Evolutionary conservation across 345 rosid species (phyloP), one percentile per base, ranked within the genome.

Genomic region (Viola odorata): DNA sequence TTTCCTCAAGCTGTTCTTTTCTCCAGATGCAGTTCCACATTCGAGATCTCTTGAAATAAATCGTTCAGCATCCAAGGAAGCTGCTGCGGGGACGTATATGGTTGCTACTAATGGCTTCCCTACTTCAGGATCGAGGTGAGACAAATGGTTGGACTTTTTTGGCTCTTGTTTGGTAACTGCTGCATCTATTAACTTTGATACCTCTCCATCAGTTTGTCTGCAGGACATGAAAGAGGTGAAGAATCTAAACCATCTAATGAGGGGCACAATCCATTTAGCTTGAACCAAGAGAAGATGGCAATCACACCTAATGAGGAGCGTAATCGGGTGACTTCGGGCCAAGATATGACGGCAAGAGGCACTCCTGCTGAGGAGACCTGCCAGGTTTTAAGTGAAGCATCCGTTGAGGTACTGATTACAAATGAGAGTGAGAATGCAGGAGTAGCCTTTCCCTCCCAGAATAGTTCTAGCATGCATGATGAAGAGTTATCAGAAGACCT

Each of bases 111-210:
- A 82, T 63, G 84, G 88, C 64, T 70, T 73, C 60, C 82, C 79
- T n/a, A 66, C 83, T 76, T 69, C 76, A 36, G 78, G 75, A 63
- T 76, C 69, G 41, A 69, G 85, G 94, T 88, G 63, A 76, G 45
- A 50, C 40, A 32, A 36, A 12, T 40, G 37, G 54, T 69, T 51
- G n/a, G 7, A 14, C 12, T 40, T 41, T 14, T 60, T 37, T 14
- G 1, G 37, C 16, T 14, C 32, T 17, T 58, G 14, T 4, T 57
- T 41, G 45, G 41, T 41, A 41, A 0, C 2, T 42, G 50, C 41
- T 10, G 1, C 40, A 41, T 16, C 23, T 38, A 55, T 45, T 64
- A 50, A 68, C 42, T 47, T 41, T 55, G 32, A 8, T 32, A 39
- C 53, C 60, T 58, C 50, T 16, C 45, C 78, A 71, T 62, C 80